phyloP scores from a whole-genome alignment of 352 stramenopile species.

The Phytophthora pini region DNA sequence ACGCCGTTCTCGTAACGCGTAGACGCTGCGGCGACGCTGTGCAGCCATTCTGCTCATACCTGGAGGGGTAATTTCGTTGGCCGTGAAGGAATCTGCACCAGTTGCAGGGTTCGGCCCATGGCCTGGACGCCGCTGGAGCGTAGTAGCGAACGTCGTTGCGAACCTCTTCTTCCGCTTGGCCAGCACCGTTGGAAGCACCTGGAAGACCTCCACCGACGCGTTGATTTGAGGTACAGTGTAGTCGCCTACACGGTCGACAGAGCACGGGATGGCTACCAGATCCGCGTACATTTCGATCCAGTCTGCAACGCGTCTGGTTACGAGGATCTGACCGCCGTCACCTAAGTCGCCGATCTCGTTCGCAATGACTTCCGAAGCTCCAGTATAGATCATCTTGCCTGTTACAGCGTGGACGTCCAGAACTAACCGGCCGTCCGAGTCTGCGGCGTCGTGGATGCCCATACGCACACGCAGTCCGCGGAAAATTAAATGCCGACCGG shows the following conservation, averaged over 20 bases:
- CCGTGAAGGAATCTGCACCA: slow-evolving; percentile 23
- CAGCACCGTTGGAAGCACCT: slow-evolving; percentile 38
- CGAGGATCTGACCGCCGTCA: slow-evolving; percentile 54
- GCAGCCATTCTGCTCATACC: slow-evolving; percentile 28
- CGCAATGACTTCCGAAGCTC: slow-evolving; percentile 50
- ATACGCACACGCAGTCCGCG: slow-evolving; percentile 57
- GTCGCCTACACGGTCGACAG: slow-evolving; percentile 38
- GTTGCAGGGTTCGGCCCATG: slow-evolving; percentile 17
- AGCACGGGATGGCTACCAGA: slow-evolving; percentile 37
- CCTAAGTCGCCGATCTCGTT: slow-evolving; percentile 58
- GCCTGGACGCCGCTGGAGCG: slow-evolving; percentile 30
- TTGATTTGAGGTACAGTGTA: slow-evolving; percentile 49
- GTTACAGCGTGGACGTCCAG: slow-evolving; percentile 52
- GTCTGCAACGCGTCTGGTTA: slow-evolving; percentile 50
- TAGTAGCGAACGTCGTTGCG: slow-evolving; percentile 35
- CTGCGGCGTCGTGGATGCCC: slow-evolving; percentile 54
- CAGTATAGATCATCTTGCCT: slow-evolving; percentile 59
- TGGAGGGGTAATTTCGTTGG: slow-evolving; percentile 16
- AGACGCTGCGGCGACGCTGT: slow-evolving; percentile 21
- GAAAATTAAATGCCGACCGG: slow-evolving; percentile 48
- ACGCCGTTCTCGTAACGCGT: slow-evolving; percentile 22
- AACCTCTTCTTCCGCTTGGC: slow-evolving; percentile 44
- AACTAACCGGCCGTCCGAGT: slow-evolving; percentile 40
- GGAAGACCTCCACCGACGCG: slow-evolving; percentile 43
- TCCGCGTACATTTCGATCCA: slow-evolving; percentile 49